Conservation (phyloP, 495 filamentous ascomycete genomes). For the Hypoxylon subgilvum region DNA sequence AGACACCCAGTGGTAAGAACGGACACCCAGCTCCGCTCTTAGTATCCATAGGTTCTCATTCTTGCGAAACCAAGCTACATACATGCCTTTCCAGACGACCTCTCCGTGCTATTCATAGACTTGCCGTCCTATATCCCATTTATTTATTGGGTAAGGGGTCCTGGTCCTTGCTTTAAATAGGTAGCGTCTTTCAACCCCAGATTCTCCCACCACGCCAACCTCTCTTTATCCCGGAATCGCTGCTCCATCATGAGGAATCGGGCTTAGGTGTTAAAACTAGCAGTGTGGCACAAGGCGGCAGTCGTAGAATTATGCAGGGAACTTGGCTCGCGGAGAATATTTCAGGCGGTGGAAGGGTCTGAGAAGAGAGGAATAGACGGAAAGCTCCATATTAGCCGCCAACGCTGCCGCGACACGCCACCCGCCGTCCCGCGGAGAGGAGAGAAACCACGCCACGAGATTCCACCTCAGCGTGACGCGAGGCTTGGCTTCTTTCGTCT, state of each 20-base stretch:
- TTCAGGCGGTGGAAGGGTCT: background rate
- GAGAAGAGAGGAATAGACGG: background rate
- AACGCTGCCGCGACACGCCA: slow-evolving; percentile 24
- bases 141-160: background rate
- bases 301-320: slow-evolving; percentile 7
- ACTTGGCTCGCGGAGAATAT: slow-evolving; percentile 6
- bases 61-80: background rate
- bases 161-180: slow-evolving; percentile 16
- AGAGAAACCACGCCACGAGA: too few relatives aligned
- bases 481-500: background rate
- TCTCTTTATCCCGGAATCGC: slow-evolving; percentile 24
- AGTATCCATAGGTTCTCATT: background rate
- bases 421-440: slow-evolving; percentile 22
- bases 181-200: slow-evolving; percentile 11
- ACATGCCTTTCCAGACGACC: background rate
- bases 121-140: slow-evolving; percentile 3
- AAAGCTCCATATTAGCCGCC: slow-evolving; percentile 31
- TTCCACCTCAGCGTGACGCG: background rate
- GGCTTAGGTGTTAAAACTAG: background rate
- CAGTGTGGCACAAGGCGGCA: background rate
- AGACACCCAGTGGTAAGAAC: slow-evolving; percentile 3
- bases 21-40: slow-evolving; percentile 18
- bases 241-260: slow-evolving; percentile 14
- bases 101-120: slow-evolving; percentile 1
- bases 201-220: slow-evolving; percentile 17